These are phyloP conservation scores for Ustilaginoidea virens DNA, from an alignment of 2,329 filamentous ascomycete species.

Conservation along the genomic window DNA sequence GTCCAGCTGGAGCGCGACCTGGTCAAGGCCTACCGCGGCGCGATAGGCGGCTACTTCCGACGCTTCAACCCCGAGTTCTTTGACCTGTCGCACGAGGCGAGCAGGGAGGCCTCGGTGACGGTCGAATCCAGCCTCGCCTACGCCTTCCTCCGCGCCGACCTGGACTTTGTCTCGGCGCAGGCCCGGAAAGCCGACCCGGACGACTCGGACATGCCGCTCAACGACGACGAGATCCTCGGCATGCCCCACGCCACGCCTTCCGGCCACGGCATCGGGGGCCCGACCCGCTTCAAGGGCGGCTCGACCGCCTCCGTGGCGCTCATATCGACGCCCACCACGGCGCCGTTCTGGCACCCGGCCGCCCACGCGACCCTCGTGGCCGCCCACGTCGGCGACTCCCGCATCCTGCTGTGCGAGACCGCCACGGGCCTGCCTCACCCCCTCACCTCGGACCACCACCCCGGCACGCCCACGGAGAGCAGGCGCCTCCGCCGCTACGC, in stretches of 20 bases:
- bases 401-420: slow-evolving; percentile 79
- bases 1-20: slow-evolving; percentile 55
- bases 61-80: slow-evolving; percentile 79
- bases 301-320: slow-evolving; percentile 83
- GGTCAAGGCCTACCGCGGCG: slow-evolving; percentile 62
- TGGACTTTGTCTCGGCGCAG: slow-evolving; percentile 87
- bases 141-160: slow-evolving; percentile 82
- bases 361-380: slow-evolving; percentile 71
- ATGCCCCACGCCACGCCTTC: slow-evolving; percentile 36
- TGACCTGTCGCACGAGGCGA: slow-evolving; percentile 19
- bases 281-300: slow-evolving; percentile 74
- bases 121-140: slow-evolving; percentile 75
- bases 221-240: slow-evolving; percentile 71
- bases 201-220: slow-evolving; percentile 66
- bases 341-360: slow-evolving; percentile 88
- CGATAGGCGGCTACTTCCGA: slow-evolving; percentile 87
- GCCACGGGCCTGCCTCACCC: slow-evolving; percentile 65
- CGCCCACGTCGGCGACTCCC: slow-evolving; percentile 86
- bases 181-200: slow-evolving; percentile 63
- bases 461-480: slow-evolving; percentile 71
- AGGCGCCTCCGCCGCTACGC: slow-evolving; percentile 74
- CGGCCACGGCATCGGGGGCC: slow-evolving; percentile 52
- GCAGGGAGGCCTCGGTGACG: slow-evolving; percentile 30
- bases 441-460: slow-evolving; percentile 83
- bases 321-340: slow-evolving; percentile 80